Evolutionary conservation across 352 stramenopile genomes (phyloP), one percentile per base, ranked within the genome.

Genomic region (Stephanocyclus meneghinianus): DNA sequence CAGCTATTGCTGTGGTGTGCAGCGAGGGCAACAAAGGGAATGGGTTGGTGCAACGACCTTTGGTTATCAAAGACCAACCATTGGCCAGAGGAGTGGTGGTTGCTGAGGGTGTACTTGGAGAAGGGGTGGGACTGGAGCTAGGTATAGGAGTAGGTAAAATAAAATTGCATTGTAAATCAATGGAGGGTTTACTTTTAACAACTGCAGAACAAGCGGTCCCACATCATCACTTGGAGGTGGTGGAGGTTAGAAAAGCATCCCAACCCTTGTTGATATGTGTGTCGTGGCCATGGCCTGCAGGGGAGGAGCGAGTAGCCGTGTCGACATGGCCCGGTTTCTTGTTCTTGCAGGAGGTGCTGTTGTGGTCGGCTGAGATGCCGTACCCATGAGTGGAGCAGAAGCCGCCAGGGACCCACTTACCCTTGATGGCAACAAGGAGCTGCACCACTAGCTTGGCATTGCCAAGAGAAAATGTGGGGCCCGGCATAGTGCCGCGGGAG

Each of bases 101-200:
- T 4, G 35, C 21, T 9, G 35, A 1, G 35, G 35, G 35, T 8
- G 35, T 40, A 40, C 35, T 40, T 4, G 35, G 35, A 40, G 35
- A 4, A 8, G 35, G 7, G 50, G 10, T 32, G 18, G 50, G 50
- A 59, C 50, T 26, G 10, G 10, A 59, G 50, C 35, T 32, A 59
- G 50, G 18, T 32, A 59, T 32, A 59, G 11, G 16, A 59, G 11
- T 15, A 59, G 50, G 18, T 59, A 4, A 26, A 59, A 8, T 59
- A 59, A 30, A 32, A 4, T 59, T 11, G 18, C 50, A 59, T 59
- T 59, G 50, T 59, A 30, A 30, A 59, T 59, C 50, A 59, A 59
- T 59, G 50, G 15, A 59, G 50, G 50, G 50, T 26, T 26, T 59
- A 59, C 4, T 6, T 32, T 59, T 59, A 32, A 15, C 3, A 6